Conservation (phyloP, 257 asterid species). For the Euphrasia confusa region DNA sequence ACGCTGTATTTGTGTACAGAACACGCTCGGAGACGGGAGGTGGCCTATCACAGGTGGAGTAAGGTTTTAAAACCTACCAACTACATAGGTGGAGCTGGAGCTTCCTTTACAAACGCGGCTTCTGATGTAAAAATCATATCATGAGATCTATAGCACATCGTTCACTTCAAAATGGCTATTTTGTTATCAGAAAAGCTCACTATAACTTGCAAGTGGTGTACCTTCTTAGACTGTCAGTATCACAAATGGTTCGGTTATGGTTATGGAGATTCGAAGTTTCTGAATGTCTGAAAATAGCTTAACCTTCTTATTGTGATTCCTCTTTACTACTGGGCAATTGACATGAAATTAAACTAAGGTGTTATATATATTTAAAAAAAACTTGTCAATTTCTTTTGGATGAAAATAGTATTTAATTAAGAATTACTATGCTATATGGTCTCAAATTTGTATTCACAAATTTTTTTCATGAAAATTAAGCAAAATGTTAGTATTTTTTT, state of each 20-base stretch:
- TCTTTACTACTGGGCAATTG: neutral
- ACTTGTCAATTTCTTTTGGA: too few relatives aligned
- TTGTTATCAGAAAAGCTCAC: constrained; percentile 11
- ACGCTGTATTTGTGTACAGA: constrained; percentile 43
- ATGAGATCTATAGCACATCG: constrained; percentile 16
- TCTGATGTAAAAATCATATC: constrained; percentile 1
- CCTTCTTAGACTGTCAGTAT: constrained; percentile 2
- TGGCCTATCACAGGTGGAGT: constrained; percentile 68
- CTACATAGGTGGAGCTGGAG: constrained; percentile 15
- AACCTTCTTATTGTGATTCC: neutral
- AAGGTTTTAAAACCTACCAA: constrained; percentile 15
- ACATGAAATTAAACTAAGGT: too few relatives aligned
- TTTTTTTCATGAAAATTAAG: too few relatives aligned
- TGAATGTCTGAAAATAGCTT: constrained; percentile 2
- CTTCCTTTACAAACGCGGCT: constrained; percentile 21
- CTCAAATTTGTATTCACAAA: too few relatives aligned
- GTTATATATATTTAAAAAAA: too few relatives aligned
- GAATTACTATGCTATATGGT: too few relatives aligned
- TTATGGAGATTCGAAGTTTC: neutral
- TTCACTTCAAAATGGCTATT: constrained; percentile 12
- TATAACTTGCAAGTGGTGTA: constrained; percentile 15
- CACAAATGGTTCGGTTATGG: neutral
- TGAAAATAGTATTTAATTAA: too few relatives aligned
- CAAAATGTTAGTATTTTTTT: too few relatives aligned
- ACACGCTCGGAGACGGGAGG: constrained; percentile 75